Conservation (phyloP, 768 basidiomycete species). For the Botryobasidium botryosum region DNA sequence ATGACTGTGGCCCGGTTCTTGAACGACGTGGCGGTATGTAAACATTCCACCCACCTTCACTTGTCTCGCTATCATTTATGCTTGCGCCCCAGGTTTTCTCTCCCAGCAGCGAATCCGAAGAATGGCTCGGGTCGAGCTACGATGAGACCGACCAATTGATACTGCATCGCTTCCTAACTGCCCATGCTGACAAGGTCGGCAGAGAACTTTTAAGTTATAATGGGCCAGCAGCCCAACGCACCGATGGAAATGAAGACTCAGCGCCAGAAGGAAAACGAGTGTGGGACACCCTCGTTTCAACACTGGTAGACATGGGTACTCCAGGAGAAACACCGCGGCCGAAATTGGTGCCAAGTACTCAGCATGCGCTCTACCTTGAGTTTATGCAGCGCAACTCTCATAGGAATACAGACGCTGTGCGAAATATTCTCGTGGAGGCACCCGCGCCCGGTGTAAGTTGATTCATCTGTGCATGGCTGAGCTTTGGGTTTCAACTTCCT, state of each 20-base stretch:
- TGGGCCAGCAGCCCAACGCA: slow-evolving; percentile 25
- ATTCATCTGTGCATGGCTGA: slow-evolving; percentile 8
- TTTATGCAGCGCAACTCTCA: slow-evolving; percentile 48
- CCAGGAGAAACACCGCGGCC: slow-evolving; percentile 50
- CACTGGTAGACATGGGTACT: slow-evolving; percentile 62
- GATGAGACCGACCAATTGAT: slow-evolving; percentile 76
- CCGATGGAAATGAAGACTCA: slow-evolving; percentile 37
- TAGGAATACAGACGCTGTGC: slow-evolving; percentile 42
- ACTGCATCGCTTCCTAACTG: slow-evolving; percentile 68
- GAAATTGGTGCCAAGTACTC: slow-evolving; percentile 22
- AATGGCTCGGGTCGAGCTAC: slow-evolving; percentile 56
- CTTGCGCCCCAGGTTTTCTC: too few species aligned
- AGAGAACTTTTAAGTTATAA: slow-evolving; percentile 66
- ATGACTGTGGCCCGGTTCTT: slow-evolving; percentile 59
- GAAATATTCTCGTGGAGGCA: slow-evolving; percentile 47
- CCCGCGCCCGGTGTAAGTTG: slow-evolving; percentile 28
- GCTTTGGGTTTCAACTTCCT: slow-evolving; percentile 16
- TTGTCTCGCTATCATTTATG: too few species aligned
- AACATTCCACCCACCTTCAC: too few species aligned
- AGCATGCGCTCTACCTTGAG: slow-evolving; percentile 49
- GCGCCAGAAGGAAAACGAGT: slow-evolving; percentile 53
- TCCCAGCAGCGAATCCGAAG: slow-evolving; percentile 39
- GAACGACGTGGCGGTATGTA: slow-evolving; percentile 53
- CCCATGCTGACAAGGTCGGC: slow-evolving; percentile 74
- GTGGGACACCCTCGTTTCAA: slow-evolving; percentile 66